Evolutionary conservation across 2,329 filamentous ascomycete genomes (phyloP).

Genomic region (Fusarium piperis): DNA sequence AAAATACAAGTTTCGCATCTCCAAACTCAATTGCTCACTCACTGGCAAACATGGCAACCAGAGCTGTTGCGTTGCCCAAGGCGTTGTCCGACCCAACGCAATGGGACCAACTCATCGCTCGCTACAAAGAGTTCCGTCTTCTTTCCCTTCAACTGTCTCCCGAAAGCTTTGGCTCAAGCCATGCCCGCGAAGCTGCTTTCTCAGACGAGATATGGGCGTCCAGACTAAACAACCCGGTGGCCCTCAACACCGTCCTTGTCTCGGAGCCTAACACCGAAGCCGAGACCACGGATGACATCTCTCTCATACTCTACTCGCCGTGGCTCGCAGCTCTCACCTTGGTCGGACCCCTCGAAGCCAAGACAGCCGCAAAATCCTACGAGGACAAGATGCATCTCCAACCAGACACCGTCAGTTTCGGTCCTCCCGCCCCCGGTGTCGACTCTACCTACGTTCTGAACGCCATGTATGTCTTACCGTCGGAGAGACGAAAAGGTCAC

Average conservation of each 20-base stretch:
- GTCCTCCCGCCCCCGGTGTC: not conserved
- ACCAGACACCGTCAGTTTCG: not conserved
- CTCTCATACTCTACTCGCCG: not conserved
- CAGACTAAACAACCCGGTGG: slow-evolving; percentile 4
- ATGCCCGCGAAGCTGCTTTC: slow-evolving; percentile 1
- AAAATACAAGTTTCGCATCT: not conserved
- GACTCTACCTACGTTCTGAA: slow-evolving; percentile 12
- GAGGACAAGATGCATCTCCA: not conserved
- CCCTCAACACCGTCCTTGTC: not conserved
- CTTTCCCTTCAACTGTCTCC: slow-evolving; percentile 17
- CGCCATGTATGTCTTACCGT: slow-evolving; percentile 23
- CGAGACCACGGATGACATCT: not conserved
- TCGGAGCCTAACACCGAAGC: not conserved
- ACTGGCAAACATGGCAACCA: not conserved
- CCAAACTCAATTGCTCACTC: not conserved
- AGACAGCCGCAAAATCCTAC: not conserved
- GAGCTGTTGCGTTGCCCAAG: not conserved
- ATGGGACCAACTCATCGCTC: slow-evolving; percentile 7
- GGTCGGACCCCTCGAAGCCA: slow-evolving; percentile 11
- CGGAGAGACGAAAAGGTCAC: slow-evolving; percentile 18
- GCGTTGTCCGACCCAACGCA: not conserved
- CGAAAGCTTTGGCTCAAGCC: slow-evolving; percentile 20
- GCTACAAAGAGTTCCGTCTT: slow-evolving; percentile 17
- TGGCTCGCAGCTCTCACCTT: slow-evolving; percentile 25
- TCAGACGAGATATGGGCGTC: slow-evolving; percentile 2